Evolutionary conservation across 2,329 filamentous ascomycete species (phyloP).

Genomic region (Madurella mycetomatis): DNA sequence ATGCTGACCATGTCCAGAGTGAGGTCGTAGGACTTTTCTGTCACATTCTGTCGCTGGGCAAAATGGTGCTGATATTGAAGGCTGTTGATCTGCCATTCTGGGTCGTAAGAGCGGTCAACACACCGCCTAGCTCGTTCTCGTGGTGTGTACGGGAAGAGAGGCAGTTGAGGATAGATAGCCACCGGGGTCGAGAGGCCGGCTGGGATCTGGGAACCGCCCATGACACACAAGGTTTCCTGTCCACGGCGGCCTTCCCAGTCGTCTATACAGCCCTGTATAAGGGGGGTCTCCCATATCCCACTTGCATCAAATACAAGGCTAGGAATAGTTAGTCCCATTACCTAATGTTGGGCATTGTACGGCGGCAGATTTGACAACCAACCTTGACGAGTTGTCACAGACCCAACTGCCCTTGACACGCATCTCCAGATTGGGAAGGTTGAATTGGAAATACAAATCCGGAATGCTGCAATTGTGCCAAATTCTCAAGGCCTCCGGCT

Average conservation of each 20-base stretch:
- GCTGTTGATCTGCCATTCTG: slow-evolving; percentile 15
- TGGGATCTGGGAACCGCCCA: slow-evolving; percentile 20
- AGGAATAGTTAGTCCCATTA: neutral
- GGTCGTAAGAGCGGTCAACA: slow-evolving; percentile 16
- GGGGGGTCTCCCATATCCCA: slow-evolving; percentile 15
- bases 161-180: slow-evolving; percentile 16
- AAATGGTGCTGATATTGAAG: slow-evolving; percentile 2
- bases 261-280: slow-evolving; percentile 21
- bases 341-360: neutral
- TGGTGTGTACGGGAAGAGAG: slow-evolving; percentile 14
- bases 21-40: slow-evolving; percentile 1
- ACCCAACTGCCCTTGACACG: slow-evolving; percentile 15
- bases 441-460: slow-evolving; percentile 19
- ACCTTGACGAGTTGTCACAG: slow-evolving; percentile 8
- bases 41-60: neutral
- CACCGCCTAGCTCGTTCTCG: slow-evolving; percentile 10
- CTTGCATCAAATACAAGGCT: slow-evolving; percentile 11
- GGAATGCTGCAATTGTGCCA: slow-evolving; percentile 23
- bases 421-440: slow-evolving; percentile 10
- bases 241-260: slow-evolving; percentile 17
- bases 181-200: slow-evolving; percentile 11
- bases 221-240: slow-evolving; percentile 18
- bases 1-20: slow-evolving; percentile 16
- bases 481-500: neutral
- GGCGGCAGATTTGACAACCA: neutral